These are phyloP conservation scores for Eucalyptus decipiens DNA, from an alignment of 345 rosid species.

Conservation along the genomic window DNA sequence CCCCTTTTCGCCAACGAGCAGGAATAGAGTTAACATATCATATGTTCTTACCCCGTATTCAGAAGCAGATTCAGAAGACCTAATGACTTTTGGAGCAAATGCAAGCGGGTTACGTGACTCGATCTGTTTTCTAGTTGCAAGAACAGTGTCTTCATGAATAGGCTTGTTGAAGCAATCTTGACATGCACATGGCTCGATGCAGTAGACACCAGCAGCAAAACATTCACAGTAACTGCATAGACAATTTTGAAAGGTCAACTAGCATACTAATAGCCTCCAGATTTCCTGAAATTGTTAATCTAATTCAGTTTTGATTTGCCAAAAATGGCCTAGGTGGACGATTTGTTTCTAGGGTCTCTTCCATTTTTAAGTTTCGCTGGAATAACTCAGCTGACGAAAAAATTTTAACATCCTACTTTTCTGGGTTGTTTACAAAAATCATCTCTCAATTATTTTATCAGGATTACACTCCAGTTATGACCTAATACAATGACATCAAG, in stretches of 20 bases:
- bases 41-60: conserved; percentile 51
- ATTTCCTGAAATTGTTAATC: background rate
- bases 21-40: background rate
- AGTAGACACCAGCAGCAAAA: conserved; percentile 98
- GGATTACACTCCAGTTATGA: background rate
- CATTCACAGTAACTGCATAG: conserved; percentile 92
- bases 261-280: background rate
- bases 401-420: background rate
- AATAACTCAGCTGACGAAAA: background rate
- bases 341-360: background rate
- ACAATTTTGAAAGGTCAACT: background rate
- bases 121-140: conserved; percentile 94
- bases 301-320: background rate
- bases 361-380: background rate
- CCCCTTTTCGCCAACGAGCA: background rate
- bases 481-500: background rate
- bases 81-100: conserved; percentile 97
- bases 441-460: background rate
- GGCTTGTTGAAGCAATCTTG: conserved; percentile 98
- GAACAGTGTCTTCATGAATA: conserved; percentile 93
- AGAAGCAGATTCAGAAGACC: conserved; percentile 40
- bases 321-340: background rate
- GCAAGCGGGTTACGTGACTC: conserved; percentile 99
- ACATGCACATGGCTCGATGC: conserved; percentile 96
- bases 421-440: background rate